Evolutionary conservation across 2,329 filamentous ascomycete species (phyloP), one percentile per base, ranked within the genome.

Genomic region (Stenocarpella maydis): DNA sequence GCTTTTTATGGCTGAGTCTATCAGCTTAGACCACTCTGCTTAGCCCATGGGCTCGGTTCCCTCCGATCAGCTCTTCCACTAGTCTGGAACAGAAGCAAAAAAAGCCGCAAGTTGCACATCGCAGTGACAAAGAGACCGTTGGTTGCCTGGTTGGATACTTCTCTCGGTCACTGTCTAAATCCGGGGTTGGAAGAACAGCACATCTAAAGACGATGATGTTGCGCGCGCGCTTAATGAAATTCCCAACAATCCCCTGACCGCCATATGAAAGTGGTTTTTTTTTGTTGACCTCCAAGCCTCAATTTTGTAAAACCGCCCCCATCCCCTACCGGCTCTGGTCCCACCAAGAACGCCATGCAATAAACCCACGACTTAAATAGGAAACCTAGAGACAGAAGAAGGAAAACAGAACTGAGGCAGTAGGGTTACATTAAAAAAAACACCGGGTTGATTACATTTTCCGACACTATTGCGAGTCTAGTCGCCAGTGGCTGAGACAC

Each of bases 401-500:
- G 19, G 21, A 26, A n/a, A 41, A 58, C 12, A 39, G 31, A n/a
- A 8, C 2, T 19, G n/a, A 37, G 4, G 14, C 15, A 21, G 17
- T 31, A 43, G n/a, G n/a, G 21, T 8, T 24, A 31, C 9, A 10
- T 4, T 10, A 5, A 31, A 21, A 45, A 17, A 49, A n/a, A n/a
- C n/a, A n/a, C n/a, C n/a, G n/a, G n/a, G n/a, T n/a, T n/a, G n/a
- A n/a, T n/a, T n/a, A n/a, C n/a, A n/a, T n/a, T n/a, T n/a, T n/a
- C n/a, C n/a, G n/a, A n/a, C n/a, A n/a, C n/a, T 6, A 12, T 34
- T 43, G 10, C 10, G 41, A 10, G 28, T 34, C 41, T 37, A 47
- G 43, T 63, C 24, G 41, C 41, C 26, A n/a, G 39, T 45, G 58
- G 41, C 58, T 37, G 58, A 63, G 58, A 63, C 41, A 63, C 12